Percentiles rank a stretch among this genome's conserved stretches.
These are phyloP conservation scores for Leishmania major DNA, from an alignment of 208 protist species.

Conservation along the genomic window DNA sequence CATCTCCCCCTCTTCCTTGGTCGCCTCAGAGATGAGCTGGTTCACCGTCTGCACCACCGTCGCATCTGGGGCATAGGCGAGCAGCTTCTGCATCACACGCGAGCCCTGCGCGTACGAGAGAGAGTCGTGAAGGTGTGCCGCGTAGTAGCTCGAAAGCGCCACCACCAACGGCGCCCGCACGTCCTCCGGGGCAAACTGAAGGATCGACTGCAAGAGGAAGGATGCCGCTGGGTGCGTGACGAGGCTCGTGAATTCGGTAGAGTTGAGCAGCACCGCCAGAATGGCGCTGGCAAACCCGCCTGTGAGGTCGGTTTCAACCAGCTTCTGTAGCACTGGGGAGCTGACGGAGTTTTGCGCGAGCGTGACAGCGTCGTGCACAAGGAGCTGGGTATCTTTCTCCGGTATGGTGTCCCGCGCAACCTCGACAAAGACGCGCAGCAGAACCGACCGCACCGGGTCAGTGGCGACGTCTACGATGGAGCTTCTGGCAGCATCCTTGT, in stretches of 20 bases:
- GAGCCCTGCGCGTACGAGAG: constrained; percentile 77
- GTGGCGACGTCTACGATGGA: constrained; percentile 45
- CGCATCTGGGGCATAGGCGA: constrained; percentile 73
- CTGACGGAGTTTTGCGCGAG: constrained; percentile 70
- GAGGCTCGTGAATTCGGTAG: constrained; percentile 40
- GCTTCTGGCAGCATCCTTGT: background rate
- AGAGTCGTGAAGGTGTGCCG: constrained; percentile 44
- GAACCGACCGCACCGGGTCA: constrained; percentile 68
- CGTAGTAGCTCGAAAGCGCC: constrained; percentile 41
- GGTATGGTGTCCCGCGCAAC: constrained; percentile 30
- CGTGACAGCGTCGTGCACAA: constrained; percentile 26
- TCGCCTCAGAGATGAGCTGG: constrained; percentile 32
- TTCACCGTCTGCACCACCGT: constrained; percentile 54
- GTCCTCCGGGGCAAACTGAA: constrained; percentile 52
- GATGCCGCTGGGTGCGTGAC: constrained; percentile 58
- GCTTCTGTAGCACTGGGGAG: constrained; percentile 82
- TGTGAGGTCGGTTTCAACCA: constrained; percentile 58
- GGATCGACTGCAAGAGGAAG: constrained; percentile 75
- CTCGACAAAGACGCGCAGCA: constrained; percentile 80
- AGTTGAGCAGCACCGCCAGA: constrained; percentile 33
- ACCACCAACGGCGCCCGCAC: constrained; percentile 49
- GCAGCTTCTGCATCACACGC: constrained; percentile 86
- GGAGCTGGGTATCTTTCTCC: constrained; percentile 29
- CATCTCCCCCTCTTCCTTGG: constrained; percentile 42
- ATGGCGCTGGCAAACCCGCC: constrained; percentile 26